Evolutionary conservation across 257 asterid species (phyloP).

Genomic region (Cordia subcordata): DNA sequence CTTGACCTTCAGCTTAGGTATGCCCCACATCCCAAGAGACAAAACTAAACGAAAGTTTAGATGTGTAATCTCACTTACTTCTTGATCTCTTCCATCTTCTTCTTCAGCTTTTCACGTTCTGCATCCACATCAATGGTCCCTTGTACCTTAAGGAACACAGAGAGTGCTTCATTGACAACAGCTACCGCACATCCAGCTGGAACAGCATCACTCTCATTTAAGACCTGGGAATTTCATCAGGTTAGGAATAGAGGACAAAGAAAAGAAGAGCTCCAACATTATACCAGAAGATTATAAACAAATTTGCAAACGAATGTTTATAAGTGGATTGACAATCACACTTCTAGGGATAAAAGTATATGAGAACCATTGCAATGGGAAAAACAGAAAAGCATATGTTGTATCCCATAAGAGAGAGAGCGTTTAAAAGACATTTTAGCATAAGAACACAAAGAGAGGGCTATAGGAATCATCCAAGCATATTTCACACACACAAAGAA

Average conservation of each 20-base stretch:
- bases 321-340: too few relatives aligned
- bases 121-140: constrained; percentile 57
- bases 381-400: too few relatives aligned
- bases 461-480: too few relatives aligned
- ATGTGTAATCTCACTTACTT: constrained; percentile 43
- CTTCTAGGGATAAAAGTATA: too few relatives aligned
- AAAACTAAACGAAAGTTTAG: constrained; percentile 5
- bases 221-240: constrained; percentile 38
- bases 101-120: constrained; percentile 71
- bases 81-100: constrained; percentile 69
- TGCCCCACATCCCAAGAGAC: not conserved
- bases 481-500: too few relatives aligned
- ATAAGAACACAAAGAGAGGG: too few relatives aligned
- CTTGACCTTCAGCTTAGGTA: constrained; percentile 30
- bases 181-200: constrained; percentile 69
- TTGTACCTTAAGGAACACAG: constrained; percentile 51
- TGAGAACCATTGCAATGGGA: too few relatives aligned
- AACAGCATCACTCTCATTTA: constrained; percentile 47
- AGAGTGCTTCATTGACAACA: constrained; percentile 57
- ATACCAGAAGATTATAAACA: not conserved
- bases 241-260: not conserved
- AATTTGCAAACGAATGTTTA: not conserved
- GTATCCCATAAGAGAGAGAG: too few relatives aligned
- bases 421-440: too few relatives aligned
- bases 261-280: not conserved